These are phyloP conservation scores for Effrenium voratum DNA, from an alignment of 73 alveolate genomes.

Conservation along the genomic window DNA sequence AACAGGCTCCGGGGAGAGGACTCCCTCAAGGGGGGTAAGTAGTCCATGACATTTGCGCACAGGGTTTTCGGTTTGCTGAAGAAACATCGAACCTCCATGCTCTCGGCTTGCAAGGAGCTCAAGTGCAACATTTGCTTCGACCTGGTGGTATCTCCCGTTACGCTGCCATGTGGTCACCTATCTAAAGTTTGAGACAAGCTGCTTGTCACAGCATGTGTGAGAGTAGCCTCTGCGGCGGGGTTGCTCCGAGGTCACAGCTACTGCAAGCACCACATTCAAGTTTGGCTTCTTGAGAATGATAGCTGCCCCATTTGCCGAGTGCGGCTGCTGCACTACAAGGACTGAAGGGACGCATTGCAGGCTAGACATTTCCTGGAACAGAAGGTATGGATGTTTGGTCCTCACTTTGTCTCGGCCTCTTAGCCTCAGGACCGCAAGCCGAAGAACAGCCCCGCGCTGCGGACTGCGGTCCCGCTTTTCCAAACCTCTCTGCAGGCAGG, in stretches of 20 bases:
- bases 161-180: conserved; percentile 82
- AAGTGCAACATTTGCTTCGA: conserved; percentile 91
- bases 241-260: conserved; percentile 77
- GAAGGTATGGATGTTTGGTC: not conserved
- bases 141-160: conserved; percentile 80
- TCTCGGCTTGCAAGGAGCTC: no score
- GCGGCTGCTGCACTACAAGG: conserved; percentile 89
- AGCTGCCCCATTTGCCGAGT: conserved; percentile 90
- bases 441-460: conserved; percentile 24
- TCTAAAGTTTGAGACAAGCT: not conserved
- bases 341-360: not conserved
- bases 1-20: no score
- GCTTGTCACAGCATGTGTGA: not conserved
- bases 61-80: no score
- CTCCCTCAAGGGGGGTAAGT: no score
- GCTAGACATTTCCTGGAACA: not conserved
- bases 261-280: conserved; percentile 90
- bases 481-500: conserved; percentile 69
- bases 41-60: no score
- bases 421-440: conserved; percentile 51
- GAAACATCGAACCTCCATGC: no score
- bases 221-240: not conserved
- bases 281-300: conserved; percentile 83
- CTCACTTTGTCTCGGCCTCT: not conserved
- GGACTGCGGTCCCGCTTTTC: conserved; percentile 77